Conservation (phyloP, 2,329 filamentous ascomycete species). For the Cordyceps fumosorosea region DNA sequence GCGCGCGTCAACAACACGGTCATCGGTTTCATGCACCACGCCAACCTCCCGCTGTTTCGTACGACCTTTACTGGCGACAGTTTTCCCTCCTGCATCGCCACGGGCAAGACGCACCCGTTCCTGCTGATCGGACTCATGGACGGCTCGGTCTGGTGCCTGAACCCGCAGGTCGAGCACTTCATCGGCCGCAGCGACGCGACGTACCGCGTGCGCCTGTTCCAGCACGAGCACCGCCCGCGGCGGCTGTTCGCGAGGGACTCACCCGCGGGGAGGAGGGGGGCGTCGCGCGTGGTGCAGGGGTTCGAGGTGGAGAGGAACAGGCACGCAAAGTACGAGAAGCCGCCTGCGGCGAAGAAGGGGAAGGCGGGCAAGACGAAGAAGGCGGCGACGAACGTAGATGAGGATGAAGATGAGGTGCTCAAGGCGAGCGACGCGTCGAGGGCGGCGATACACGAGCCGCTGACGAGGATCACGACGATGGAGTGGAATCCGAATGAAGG, state of each 20-base stretch:
- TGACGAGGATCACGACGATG: conserved; percentile 54
- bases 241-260: conserved; percentile 23
- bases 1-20: conserved; percentile 46
- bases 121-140: conserved; percentile 47
- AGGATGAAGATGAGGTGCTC: conserved; percentile 28
- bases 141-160: conserved; percentile 45
- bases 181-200: conserved; percentile 26
- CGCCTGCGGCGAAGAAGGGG: conserved; percentile 26
- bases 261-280: conserved; percentile 33
- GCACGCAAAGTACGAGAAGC: conserved; percentile 36
- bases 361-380: conserved; percentile 30
- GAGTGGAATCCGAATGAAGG: conserved; percentile 62
- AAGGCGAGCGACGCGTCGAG: conserved; percentile 32
- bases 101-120: conserved; percentile 46
- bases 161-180: conserved; percentile 32
- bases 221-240: conserved; percentile 45
- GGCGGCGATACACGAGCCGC: conserved; percentile 52
- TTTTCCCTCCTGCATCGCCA: conserved; percentile 42
- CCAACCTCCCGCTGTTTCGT: conserved; percentile 46
- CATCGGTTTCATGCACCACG: conserved; percentile 46
- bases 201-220: conserved; percentile 37
- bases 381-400: conserved; percentile 23
- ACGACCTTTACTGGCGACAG: conserved; percentile 46
- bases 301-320: conserved; percentile 45
- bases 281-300: conserved; percentile 44